phyloP scores from a whole-genome alignment of 306 rosid genomes.

The Castanopsis chinensis region DNA sequence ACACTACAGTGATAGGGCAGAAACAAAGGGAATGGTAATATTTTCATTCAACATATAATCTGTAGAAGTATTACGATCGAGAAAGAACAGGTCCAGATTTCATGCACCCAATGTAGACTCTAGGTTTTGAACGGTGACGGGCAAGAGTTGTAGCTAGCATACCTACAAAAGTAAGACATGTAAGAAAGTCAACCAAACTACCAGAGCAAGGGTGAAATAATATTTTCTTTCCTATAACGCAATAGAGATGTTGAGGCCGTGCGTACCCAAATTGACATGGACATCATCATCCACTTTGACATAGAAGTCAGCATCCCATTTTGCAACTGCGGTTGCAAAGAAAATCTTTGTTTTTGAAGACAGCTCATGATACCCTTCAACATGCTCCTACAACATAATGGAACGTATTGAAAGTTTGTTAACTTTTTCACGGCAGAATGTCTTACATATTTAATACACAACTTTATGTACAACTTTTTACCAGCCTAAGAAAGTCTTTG shows the following conservation, averaged over 20 bases:
- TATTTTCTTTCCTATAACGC: background rate
- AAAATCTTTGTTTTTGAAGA: conserved; percentile 91
- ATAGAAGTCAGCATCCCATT: conserved; percentile 95
- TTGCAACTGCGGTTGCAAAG: conserved; percentile 86
- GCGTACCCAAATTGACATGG: conserved; percentile 92
- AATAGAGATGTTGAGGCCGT: conserved; percentile 10
- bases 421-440: conserved; percentile 16
- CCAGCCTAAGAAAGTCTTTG: conserved; percentile 65
- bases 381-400: conserved; percentile 66
- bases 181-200: background rate
- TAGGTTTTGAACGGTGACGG: conserved; percentile 83
- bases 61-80: conserved; percentile 53
- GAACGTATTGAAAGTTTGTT: conserved; percentile 16
- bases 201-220: background rate
- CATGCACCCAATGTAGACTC: conserved; percentile 97
- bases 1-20: background rate
- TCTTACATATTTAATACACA: conserved; percentile 10
- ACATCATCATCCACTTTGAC: conserved; percentile 98
- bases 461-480: conserved; percentile 18
- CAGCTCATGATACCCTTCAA: conserved; percentile 97
- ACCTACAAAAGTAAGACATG: conserved; percentile 45
- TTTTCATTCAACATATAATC: background rate
- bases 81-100: conserved; percentile 98
- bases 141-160: conserved; percentile 85
- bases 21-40: background rate